phyloP scores from a whole-genome alignment of 495 filamentous ascomycete species.

The Filosporella fistucella region DNA sequence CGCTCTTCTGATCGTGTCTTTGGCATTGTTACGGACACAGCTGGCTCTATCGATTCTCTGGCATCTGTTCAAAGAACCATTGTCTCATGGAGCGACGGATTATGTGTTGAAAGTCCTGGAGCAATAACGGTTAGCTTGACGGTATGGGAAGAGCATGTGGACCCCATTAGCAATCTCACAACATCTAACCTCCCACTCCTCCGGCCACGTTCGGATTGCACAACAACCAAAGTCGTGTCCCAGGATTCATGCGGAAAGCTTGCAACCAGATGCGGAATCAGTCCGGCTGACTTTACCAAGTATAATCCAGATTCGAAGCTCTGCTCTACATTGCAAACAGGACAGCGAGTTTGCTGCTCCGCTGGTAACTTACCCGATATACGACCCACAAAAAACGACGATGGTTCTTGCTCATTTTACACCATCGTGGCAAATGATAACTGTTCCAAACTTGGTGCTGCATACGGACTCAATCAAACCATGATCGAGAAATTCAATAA shows the following conservation, averaged over 20 bases:
- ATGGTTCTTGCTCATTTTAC: conserved; percentile 39
- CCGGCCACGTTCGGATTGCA: no score
- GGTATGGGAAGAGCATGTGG: no score
- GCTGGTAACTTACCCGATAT: conserved; percentile 33
- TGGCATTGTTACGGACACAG: no score
- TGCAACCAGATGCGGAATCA: conserved; percentile 36
- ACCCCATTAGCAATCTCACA: no score
- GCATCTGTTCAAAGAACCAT: no score
- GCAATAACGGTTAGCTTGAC: no score
- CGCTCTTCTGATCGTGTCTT: no score
- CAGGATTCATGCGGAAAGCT: conserved; percentile 36
- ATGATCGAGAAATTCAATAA: conserved; percentile 37
- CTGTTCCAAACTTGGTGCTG: conserved; percentile 26
- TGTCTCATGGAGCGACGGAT: no score
- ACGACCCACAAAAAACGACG: conserved; percentile 31
- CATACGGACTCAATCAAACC: conserved; percentile 26
- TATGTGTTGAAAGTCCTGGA: no score
- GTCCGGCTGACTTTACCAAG: conserved; percentile 30
- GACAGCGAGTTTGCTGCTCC: conserved; percentile 45
- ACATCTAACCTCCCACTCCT: no score
- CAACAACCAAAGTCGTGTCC: conserved; percentile 21
- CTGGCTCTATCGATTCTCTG: no score
- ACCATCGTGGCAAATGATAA: conserved; percentile 27
- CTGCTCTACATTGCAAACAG: conserved; percentile 30
- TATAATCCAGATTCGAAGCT: conserved; percentile 36